A percentile compares a stretch with the other conserved stretches of the same genome.
These are phyloP conservation scores for Zygotorulaspora chibaensis DNA, from an alignment of 805 yeast species.

Conservation along the genomic window DNA sequence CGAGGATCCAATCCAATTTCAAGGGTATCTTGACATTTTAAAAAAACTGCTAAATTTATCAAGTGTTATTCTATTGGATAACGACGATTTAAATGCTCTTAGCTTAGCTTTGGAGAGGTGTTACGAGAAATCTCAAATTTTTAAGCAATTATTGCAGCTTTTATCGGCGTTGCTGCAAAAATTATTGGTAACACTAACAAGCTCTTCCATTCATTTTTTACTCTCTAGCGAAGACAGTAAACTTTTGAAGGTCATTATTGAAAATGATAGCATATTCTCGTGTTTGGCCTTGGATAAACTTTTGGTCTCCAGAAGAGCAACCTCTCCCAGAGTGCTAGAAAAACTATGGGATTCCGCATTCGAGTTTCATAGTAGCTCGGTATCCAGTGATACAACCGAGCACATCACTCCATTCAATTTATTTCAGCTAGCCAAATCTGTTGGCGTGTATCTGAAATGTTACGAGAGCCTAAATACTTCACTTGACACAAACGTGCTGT, in stretches of 20 bases:
- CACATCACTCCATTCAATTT: conserved; percentile 19
- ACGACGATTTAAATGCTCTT: conserved; percentile 13
- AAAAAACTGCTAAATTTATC: conserved; percentile 27
- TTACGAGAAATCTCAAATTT: conserved; percentile 28
- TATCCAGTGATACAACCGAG: conserved; percentile 3
- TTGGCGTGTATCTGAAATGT: conserved; percentile 29
- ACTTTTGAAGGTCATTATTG: conserved; percentile 12
- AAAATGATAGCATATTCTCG: conserved; percentile 23
- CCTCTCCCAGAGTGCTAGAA: conserved; percentile 5
- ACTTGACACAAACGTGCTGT: conserved; percentile 9
- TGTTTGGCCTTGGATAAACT: conserved; percentile 31
- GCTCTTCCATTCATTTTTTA: conserved; percentile 15
- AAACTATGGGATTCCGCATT: conserved; percentile 26
- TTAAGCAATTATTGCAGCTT: conserved; percentile 22
- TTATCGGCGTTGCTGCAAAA: conserved; percentile 26
- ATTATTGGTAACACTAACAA: conserved; percentile 28
- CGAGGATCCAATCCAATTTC: conserved; percentile 33
- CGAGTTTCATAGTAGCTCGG: conserved; percentile 13
- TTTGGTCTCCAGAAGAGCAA: conserved; percentile 12
- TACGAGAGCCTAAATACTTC: conserved; percentile 1
- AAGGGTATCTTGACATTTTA: conserved; percentile 30
- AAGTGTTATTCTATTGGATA: conserved; percentile 20
- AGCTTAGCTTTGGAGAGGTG: conserved; percentile 17
- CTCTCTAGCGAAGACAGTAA: conserved; percentile 3
- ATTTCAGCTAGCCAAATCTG: conserved; percentile 31